phyloP scores from a whole-genome alignment of 345 rosid genomes.

The Brassica napus region DNA sequence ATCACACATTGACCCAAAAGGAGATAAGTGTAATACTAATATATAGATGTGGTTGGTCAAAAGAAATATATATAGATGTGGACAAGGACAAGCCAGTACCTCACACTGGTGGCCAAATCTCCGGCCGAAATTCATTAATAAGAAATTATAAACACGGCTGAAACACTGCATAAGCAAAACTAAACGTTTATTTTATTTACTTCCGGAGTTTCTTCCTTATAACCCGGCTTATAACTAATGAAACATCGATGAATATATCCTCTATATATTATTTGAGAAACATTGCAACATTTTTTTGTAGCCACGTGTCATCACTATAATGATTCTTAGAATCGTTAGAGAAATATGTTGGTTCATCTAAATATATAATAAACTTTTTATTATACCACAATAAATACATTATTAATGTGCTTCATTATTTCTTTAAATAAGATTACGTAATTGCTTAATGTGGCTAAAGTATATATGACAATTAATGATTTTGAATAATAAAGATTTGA shows the following conservation, averaged over 20 bases:
- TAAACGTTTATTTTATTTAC: background rate
- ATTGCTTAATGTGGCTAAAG: too few species aligned
- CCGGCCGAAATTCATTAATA: slow-evolving; percentile 7
- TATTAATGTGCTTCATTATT: too few species aligned
- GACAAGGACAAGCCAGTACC: slow-evolving; percentile 16
- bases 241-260: background rate
- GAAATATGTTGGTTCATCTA: too few species aligned
- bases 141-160: slow-evolving; percentile 14
- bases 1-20: background rate
- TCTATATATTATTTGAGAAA: too few species aligned
- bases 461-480: too few species aligned
- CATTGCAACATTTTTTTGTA: too few species aligned
- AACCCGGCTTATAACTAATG: background rate
- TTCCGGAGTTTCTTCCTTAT: background rate
- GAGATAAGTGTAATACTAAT: background rate
- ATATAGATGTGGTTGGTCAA: slow-evolving; percentile 11
- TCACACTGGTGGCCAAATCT: slow-evolving; percentile 18
- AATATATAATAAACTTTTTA: too few species aligned
- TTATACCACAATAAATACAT: too few species aligned
- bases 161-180: background rate
- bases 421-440: too few species aligned
- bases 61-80: slow-evolving; percentile 5
- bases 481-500: too few species aligned
- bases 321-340: too few species aligned
- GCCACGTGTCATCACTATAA: too few species aligned